phyloP scores from a whole-genome alignment of 257 asterid species.

The Buddleja alternifolia region DNA sequence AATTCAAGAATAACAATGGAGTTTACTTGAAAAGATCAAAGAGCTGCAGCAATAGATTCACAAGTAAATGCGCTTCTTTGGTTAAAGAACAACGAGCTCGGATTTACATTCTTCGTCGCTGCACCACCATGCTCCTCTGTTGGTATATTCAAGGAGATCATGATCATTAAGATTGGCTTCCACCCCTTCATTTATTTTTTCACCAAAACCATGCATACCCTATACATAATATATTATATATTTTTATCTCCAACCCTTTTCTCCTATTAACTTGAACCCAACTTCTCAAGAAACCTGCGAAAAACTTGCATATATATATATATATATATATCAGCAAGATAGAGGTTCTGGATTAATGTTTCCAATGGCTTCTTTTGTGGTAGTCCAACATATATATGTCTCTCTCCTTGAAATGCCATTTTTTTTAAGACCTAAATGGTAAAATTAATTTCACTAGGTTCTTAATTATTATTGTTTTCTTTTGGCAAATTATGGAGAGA shows the following conservation, averaged over 20 bases:
- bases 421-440: slow-evolving; percentile 40
- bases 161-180: slow-evolving; percentile 30
- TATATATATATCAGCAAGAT: neutral
- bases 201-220: neutral
- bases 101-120: slow-evolving; percentile 79
- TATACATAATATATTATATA: neutral
- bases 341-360: slow-evolving; percentile 13
- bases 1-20: slow-evolving; percentile 27
- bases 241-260: slow-evolving; percentile 5
- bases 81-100: slow-evolving; percentile 79
- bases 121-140: slow-evolving; percentile 86
- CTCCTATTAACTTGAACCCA: slow-evolving; percentile 12
- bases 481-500: slow-evolving; percentile 25
- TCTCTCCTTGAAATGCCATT: slow-evolving; percentile 28
- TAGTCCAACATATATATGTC: neutral
- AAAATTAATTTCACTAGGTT: slow-evolving; percentile 27
- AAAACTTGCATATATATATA: no score
- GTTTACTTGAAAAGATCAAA: slow-evolving; percentile 40
- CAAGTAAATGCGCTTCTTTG: slow-evolving; percentile 69
- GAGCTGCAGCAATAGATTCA: slow-evolving; percentile 58
- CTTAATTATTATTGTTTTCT: neutral
- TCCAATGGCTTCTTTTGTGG: slow-evolving; percentile 26
- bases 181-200: neutral
- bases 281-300: neutral
- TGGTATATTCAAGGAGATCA: slow-evolving; percentile 82